Conservation (phyloP, 2,329 filamentous ascomycete genomes). For the Alternaria longipes region DNA sequence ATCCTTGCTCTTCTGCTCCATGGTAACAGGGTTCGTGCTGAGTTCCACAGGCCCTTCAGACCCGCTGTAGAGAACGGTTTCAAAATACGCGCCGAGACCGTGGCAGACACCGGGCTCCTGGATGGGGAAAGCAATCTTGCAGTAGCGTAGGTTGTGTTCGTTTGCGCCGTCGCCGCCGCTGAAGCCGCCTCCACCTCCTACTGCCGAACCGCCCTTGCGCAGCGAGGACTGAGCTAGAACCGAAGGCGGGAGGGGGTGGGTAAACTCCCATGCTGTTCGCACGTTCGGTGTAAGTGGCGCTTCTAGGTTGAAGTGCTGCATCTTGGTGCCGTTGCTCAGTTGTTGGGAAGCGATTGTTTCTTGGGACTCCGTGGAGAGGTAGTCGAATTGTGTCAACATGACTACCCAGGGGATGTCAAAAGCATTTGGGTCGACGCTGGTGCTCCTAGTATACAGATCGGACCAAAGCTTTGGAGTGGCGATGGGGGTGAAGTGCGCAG, state of each 20-base stretch:
- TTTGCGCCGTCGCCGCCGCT: constrained; percentile 81
- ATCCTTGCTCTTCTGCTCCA: constrained; percentile 90
- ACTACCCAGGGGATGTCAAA: constrained; percentile 96
- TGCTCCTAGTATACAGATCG: constrained; percentile 74
- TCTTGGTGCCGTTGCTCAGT: constrained; percentile 53
- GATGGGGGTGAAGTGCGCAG: constrained; percentile 91
- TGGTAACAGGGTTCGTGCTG: constrained; percentile 90
- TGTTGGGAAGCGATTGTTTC: constrained; percentile 58
- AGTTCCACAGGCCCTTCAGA: constrained; percentile 74
- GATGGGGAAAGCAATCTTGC: constrained; percentile 80
- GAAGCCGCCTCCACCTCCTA: constrained; percentile 76
- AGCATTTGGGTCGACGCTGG: constrained; percentile 70
- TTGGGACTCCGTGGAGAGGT: constrained; percentile 69
- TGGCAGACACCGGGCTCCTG: constrained; percentile 84
- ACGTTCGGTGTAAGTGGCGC: constrained; percentile 59
- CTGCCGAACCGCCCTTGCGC: constrained; percentile 70
- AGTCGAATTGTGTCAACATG: constrained; percentile 88
- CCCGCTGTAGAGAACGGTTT: constrained; percentile 86
- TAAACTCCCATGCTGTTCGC: constrained; percentile 81
- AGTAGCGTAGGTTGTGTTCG: constrained; percentile 87
- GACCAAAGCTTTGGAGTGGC: constrained; percentile 84
- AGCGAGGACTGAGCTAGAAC: constrained; percentile 66
- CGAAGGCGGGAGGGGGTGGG: constrained; percentile 72
- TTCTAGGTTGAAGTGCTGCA: constrained; percentile 45
- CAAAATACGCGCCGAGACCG: constrained; percentile 93